A percentile compares a stretch with the other conserved stretches of the same genome.
Evolutionary conservation across 2,329 filamentous ascomycete genomes (phyloP).

Genomic region (Claviceps lovelessii): DNA sequence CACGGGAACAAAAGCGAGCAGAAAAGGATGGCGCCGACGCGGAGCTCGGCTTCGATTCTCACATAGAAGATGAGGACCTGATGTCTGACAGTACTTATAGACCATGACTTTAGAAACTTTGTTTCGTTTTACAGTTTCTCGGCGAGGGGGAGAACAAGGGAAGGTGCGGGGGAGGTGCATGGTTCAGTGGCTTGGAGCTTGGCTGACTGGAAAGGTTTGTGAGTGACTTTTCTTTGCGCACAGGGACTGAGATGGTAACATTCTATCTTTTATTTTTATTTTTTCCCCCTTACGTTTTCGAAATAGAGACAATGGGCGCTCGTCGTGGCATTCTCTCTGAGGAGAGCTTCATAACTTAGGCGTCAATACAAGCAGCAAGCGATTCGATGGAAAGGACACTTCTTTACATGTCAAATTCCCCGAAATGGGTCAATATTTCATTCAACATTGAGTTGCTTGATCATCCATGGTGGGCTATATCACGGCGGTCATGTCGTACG

Average conservation of each 20-base stretch:
- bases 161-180: too few relatives aligned
- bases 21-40: conserved; percentile 28
- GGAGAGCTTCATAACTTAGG: not conserved
- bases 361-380: not conserved
- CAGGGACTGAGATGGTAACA: too few relatives aligned
- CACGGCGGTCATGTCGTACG: not conserved
- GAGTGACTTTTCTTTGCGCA: not conserved
- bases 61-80: conserved; percentile 46
- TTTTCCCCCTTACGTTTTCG: not conserved
- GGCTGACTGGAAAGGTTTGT: not conserved
- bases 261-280: not conserved
- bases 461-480: not conserved
- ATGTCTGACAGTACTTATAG: conserved; percentile 31
- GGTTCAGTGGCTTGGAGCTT: not conserved
- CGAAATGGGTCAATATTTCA: not conserved
- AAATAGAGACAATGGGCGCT: not conserved
- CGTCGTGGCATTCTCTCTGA: not conserved
- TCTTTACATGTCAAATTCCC: not conserved
- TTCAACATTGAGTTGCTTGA: not conserved
- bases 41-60: conserved; percentile 28
- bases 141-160: too few relatives aligned
- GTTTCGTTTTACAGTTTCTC: not conserved
- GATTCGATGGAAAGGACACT: not conserved
- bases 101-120: not conserved
- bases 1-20: conserved; percentile 30